Evolutionary conservation across 768 basidiomycete species (phyloP).

Genomic region (Lyophyllum semitale): DNA sequence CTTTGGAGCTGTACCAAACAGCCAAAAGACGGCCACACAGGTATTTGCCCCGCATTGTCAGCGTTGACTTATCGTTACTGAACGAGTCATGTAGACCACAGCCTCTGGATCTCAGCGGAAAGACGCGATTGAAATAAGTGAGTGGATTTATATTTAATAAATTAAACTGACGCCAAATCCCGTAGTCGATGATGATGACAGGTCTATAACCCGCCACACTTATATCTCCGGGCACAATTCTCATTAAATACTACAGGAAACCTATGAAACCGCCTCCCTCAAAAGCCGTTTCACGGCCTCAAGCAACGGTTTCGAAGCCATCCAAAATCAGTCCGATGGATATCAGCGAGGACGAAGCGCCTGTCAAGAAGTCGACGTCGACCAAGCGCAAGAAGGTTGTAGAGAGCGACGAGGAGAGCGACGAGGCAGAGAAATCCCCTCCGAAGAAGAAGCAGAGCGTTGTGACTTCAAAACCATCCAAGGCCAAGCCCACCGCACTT

Average conservation of each 20-base stretch:
- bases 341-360: constrained; percentile 23
- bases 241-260: not conserved
- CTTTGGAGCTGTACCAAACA: constrained; percentile 28
- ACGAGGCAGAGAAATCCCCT: constrained; percentile 13
- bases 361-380: constrained; percentile 7
- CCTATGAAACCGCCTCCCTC: not conserved
- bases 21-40: constrained; percentile 10
- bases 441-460: constrained; percentile 22
- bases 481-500: constrained; percentile 4
- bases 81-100: constrained; percentile 10
- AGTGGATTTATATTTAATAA: constrained; percentile 1
- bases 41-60: constrained; percentile 1
- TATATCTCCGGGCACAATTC: not conserved
- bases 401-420: constrained; percentile 45
- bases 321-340: constrained; percentile 8
- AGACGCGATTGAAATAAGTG: constrained; percentile 31
- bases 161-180: not conserved
- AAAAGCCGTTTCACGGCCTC: not conserved
- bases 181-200: constrained; percentile 23
- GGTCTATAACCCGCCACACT: not conserved
- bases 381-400: constrained; percentile 37
- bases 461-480: constrained; percentile 1
- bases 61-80: not conserved
- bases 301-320: not conserved
- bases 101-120: constrained; percentile 17